Base-by-base conservation (phyloP, 2,329 filamentous ascomycete genomes). In the Aphanocladium album region DNA sequence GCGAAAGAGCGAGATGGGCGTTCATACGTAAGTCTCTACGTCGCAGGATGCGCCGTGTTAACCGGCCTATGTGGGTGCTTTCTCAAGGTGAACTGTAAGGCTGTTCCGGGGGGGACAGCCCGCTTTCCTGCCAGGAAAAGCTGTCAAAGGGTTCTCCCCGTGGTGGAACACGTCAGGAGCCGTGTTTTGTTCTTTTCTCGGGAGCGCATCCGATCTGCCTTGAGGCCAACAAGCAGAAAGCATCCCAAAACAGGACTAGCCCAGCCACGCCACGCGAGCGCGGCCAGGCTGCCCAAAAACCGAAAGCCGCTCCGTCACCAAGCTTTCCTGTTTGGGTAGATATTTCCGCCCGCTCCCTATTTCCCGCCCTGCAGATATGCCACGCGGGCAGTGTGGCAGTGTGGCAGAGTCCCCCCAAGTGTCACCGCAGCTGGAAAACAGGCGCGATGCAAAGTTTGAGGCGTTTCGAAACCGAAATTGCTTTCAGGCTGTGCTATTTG, bases 41-140 rank as follows among this genome's bases (percentile, higher is more conserved):
- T 50, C 33, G 37, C 46, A 50, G 33, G 23, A 50, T 23, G 46
- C 30, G 55, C 55, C 55, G 55, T 57, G 45, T n/a, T 57, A 57
- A 41, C 55, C 55, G 55, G 21, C 30, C 30, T 9, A 30, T 30
- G 30, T 17, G 30, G 23, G 8, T 25, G 21, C n/a, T n/a, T 16
- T n/a, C 14, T n/a, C 16, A 30, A 27, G 43, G 23, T 16, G 54
- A 39, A 17, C 21, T 11, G 33, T 12, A 57, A 41, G 54, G 43
- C 54, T 57, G 43, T 27, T 37, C 16, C n/a, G 35, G 37, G 11
- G 11, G 12, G 35, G 12, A 39, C 6, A 30, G 33, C 23, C 53
- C 12, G 47, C 21, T 23, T 33, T n/a, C 7, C 39, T 11, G 51
- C 16, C n/a, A n/a, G n/a, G n/a, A n/a, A 27, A 27, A 37, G 5